Conservation (phyloP, 225 moss, liverwort and hornwort genomes). For the Thuidium tamariscinum region DNA sequence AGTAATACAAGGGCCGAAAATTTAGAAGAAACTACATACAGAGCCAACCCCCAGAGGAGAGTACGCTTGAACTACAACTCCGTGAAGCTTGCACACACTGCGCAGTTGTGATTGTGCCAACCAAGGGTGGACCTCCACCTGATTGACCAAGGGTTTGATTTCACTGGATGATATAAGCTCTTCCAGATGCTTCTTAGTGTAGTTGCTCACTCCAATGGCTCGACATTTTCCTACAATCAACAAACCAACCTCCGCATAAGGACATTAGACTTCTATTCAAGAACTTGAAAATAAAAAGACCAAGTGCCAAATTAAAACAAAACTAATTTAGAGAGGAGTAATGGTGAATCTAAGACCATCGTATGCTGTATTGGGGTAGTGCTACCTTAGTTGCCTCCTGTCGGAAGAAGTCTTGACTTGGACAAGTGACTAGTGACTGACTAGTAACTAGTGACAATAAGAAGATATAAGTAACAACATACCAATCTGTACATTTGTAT, state of each 20-base stretch:
- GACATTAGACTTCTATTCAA: not conserved
- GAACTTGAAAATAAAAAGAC: not conserved
- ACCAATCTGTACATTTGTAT: not conserved
- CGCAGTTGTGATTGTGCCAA: slow-evolving; percentile 55
- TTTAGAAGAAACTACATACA: slow-evolving; percentile 5
- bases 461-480: not conserved
- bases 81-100: slow-evolving; percentile 29
- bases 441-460: not conserved
- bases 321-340: not conserved
- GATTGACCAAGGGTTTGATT: slow-evolving; percentile 81
- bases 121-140: slow-evolving; percentile 88
- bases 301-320: not conserved
- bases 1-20: not conserved
- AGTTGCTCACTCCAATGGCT: slow-evolving; percentile 93
- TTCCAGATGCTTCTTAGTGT: slow-evolving; percentile 43
- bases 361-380: not conserved
- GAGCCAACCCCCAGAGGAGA: slow-evolving; percentile 70
- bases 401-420: not conserved
- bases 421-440: not conserved
- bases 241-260: not conserved
- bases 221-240: slow-evolving; percentile 42
- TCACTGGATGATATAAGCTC: slow-evolving; percentile 49
- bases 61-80: slow-evolving; percentile 67
- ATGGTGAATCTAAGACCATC: not conserved
- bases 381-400: not conserved